Base-by-base conservation (phyloP, 106 monocot genomes). In the Dendrobium nobile region DNA sequence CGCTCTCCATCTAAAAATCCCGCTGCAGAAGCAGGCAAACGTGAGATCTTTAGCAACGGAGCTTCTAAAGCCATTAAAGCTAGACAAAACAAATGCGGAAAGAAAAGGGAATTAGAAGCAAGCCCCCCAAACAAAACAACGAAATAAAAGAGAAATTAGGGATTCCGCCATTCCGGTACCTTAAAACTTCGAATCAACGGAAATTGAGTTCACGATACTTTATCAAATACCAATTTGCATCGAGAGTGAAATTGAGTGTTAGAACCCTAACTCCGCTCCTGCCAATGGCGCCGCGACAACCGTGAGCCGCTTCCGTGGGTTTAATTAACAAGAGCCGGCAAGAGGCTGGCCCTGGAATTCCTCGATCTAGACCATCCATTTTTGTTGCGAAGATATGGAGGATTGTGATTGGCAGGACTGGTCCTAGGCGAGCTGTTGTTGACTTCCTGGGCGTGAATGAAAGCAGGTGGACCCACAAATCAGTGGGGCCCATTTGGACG, bases 1-100 rank as follows among this genome's bases (percentile, higher is more conserved):
- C 78, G 61, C 64, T 73, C 78, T 87, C 87, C 84, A 84, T 87
- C 55, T 15, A 9, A 15, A 79, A 11, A 65, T 47, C 27, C 41
- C 74, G 5, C 9, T 33, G 15, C 72, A 28, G 72, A 37, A 28
- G 15, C 11, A 40, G 15, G 74, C 74, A 44, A 42, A 41, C 17
- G 42, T 75, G 43, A 75, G 74, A 42, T 75, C 43, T 75, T 75
- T 43, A 19, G 19, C 74, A 8, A n/a, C 33, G 20, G 42, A 41
- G 72, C 37, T 15, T 37, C 37, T 40, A 11, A 40, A 73, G 19
- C 73, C 73, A 43, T 73, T 41, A 73, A 73, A 70, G 70, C 26
- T 73, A 4, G 6, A 18, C 42, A 73, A 73, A 73, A 16, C 72
- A 28, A 4, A 72, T 13, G 16, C 37, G 16, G 72, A 9, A 70